A percentile compares a stretch with the other conserved stretches of the same genome.
Conservation (phyloP, 768 basidiomycete genomes). For the Suillus tomentosus region DNA sequence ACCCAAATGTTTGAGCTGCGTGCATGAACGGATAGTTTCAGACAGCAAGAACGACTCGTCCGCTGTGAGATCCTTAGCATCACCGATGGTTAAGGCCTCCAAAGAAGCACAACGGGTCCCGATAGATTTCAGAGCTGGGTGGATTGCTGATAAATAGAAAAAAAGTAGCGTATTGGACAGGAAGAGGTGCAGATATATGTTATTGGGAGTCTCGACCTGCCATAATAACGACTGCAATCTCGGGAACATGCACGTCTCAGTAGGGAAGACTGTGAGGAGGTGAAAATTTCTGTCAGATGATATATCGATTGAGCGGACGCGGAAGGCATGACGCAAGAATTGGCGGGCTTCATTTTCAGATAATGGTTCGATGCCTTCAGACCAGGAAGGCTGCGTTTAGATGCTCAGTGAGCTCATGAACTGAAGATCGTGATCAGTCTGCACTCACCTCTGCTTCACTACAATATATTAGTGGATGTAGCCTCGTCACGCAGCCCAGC, state of each 20-base stretch:
- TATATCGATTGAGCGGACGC: background rate
- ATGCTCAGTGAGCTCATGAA: background rate
- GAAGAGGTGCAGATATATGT: background rate
- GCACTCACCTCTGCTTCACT: background rate
- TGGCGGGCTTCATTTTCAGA: background rate
- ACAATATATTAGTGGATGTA: background rate
- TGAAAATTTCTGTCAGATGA: background rate
- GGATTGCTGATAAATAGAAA: background rate
- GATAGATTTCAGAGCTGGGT: background rate
- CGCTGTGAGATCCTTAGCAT: background rate
- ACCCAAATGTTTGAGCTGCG: background rate
- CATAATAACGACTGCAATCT: background rate
- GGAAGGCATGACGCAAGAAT: background rate
- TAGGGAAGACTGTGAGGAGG: background rate
- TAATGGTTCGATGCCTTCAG: background rate
- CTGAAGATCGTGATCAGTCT: background rate
- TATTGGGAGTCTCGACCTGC: background rate
- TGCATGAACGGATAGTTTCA: background rate
- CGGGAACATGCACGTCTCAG: background rate
- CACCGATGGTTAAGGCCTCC: background rate
- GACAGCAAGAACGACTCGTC: background rate
- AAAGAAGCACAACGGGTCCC: background rate
- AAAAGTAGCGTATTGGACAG: background rate
- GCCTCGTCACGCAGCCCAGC: background rate
- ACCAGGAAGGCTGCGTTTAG: background rate